Conservation (phyloP, 805 yeast species). For the Suhomyces canberraensis region DNA sequence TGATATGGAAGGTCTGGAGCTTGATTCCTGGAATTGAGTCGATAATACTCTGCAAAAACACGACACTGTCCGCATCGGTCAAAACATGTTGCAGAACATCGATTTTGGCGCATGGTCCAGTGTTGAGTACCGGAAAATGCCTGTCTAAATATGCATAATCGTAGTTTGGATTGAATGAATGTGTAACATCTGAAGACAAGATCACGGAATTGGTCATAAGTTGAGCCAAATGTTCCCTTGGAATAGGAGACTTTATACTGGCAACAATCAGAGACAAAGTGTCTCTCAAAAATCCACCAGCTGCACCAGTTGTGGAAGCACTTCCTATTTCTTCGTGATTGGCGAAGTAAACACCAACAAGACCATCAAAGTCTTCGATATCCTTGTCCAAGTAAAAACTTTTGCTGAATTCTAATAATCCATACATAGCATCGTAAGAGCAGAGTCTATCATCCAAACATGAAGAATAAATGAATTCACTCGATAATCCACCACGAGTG, state of each 20-base stretch:
- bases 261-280: constrained; percentile 16
- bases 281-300: constrained; percentile 29
- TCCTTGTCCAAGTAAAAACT: constrained; percentile 8
- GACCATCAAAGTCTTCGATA: constrained; percentile 23
- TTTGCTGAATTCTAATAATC: constrained; percentile 23
- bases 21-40: constrained; percentile 17
- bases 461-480: constrained; percentile 38
- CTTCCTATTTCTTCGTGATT: constrained; percentile 45
- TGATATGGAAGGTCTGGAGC: constrained; percentile 38
- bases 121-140: constrained; percentile 38
- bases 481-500: constrained; percentile 33
- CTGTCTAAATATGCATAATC: constrained; percentile 25
- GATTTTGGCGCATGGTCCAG: constrained; percentile 34
- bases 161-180: constrained; percentile 42
- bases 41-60: constrained; percentile 25
- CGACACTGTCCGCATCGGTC: constrained; percentile 32
- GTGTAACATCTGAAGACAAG: constrained; percentile 44
- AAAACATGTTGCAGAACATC: constrained; percentile 38
- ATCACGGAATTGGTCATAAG: constrained; percentile 19
- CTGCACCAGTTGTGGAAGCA: constrained; percentile 37
- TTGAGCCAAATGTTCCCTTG: constrained; percentile 4
- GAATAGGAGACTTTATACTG: constrained; percentile 1
- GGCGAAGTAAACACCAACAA: constrained; percentile 31
- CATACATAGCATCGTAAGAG: constrained; percentile 35
- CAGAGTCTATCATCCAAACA: constrained; percentile 43